phyloP scores from a whole-genome alignment of 2,329 filamentous ascomycete genomes.

The Pestalotiopsis sp. region DNA sequence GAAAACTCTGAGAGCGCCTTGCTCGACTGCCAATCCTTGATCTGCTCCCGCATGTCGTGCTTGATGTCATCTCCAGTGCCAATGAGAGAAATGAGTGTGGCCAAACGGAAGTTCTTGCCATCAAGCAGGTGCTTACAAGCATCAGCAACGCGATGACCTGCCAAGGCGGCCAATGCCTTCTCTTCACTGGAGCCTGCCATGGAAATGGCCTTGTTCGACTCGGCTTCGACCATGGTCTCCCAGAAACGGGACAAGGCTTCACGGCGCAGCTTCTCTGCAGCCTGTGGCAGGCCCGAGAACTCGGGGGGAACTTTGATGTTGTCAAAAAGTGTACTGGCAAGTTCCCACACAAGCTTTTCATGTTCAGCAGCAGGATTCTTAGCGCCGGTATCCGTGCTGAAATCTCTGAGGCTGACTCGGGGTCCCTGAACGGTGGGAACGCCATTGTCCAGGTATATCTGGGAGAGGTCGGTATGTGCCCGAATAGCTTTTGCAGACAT shows the following conservation, averaged over 20 bases:
- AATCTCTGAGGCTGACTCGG: constrained; percentile 50
- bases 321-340: constrained; percentile 87
- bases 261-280: constrained; percentile 49
- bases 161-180: constrained; percentile 79
- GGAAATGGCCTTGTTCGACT: constrained; percentile 56
- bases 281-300: constrained; percentile 36
- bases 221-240: constrained; percentile 66
- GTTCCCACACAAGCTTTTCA: constrained; percentile 80
- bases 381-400: constrained; percentile 40
- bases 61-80: constrained; percentile 71
- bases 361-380: constrained; percentile 52
- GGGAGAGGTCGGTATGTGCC: constrained; percentile 58
- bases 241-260: constrained; percentile 70
- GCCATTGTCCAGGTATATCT: constrained; percentile 55
- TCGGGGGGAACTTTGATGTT: constrained; percentile 52
- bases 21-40: constrained; percentile 81
- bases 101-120: constrained; percentile 80
- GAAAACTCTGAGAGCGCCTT: constrained; percentile 87
- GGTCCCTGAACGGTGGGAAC: constrained; percentile 62
- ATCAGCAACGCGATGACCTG: constrained; percentile 77
- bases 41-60: constrained; percentile 76
- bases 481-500: constrained; percentile 57
- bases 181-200: constrained; percentile 72
- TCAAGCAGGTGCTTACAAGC: constrained; percentile 81
- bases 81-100: constrained; percentile 81